Percentiles rank a stretch among this genome's conserved stretches.
These are phyloP conservation scores for Tricholoma bakamatsutake DNA, from an alignment of 768 basidiomycete species.

Conservation along the genomic window DNA sequence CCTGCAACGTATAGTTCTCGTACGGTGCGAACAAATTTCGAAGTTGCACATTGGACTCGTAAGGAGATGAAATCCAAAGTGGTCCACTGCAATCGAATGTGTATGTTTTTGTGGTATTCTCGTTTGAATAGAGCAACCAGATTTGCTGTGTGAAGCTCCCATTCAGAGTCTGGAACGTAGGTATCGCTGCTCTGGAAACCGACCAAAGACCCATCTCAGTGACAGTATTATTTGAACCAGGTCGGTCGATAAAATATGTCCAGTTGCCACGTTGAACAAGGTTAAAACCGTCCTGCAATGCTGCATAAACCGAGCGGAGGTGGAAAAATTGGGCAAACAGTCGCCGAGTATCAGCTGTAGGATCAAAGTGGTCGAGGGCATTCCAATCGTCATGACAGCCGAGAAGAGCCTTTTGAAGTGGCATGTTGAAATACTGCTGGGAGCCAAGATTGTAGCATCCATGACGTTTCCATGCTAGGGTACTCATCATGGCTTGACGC, in stretches of 20 bases:
- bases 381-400: conserved; percentile 93
- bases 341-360: conserved; percentile 72
- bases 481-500: conserved; percentile 87
- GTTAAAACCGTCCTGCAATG: conserved; percentile 83
- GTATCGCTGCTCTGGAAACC: conserved; percentile 59
- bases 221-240: conserved; percentile 75
- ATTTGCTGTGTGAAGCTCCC: conserved; percentile 62
- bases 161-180: conserved; percentile 51
- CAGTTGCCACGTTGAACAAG: conserved; percentile 82
- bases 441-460: conserved; percentile 91
- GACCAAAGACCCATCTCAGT: conserved; percentile 92
- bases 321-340: conserved; percentile 68
- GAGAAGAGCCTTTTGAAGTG: conserved; percentile 67
- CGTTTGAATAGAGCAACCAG: conserved; percentile 84
- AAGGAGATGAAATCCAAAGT: conserved; percentile 81
- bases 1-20: conserved; percentile 65
- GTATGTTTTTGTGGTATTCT: conserved; percentile 69
- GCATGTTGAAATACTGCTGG: conserved; percentile 91
- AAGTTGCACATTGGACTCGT: conserved; percentile 49
- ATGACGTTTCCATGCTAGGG: conserved; percentile 86
- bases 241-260: conserved; percentile 72
- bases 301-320: conserved; percentile 60
- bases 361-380: conserved; percentile 91
- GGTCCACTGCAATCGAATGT: conserved; percentile 48
- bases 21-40: conserved; percentile 80